A percentile compares a stretch with the other conserved stretches of the same genome.
Evolutionary conservation across 768 basidiomycete genomes (phyloP).

Genomic region (Pulveroboletus sp.): DNA sequence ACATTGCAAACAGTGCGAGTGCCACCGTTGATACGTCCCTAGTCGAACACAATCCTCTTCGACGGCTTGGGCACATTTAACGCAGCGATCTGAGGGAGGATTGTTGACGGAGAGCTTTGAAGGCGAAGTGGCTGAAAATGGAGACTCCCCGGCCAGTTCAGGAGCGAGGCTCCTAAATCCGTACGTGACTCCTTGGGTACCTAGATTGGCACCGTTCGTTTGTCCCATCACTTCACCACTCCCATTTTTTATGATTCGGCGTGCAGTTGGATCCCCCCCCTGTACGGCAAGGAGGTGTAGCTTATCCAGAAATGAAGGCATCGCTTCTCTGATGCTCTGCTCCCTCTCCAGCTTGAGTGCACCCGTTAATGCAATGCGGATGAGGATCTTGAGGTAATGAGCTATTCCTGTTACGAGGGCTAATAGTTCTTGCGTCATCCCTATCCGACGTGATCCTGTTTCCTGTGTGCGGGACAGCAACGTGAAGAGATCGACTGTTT

Average conservation of each 20-base stretch:
- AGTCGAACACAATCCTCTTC: constrained; percentile 96
- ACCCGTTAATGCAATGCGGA: constrained; percentile 94
- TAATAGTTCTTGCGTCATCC: constrained; percentile 95
- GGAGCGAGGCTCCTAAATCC: constrained; percentile 92
- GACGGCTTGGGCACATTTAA: constrained; percentile 84
- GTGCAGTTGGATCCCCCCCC: constrained; percentile 75
- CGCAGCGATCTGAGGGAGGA: constrained; percentile 88
- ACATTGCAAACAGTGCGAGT: constrained; percentile 91
- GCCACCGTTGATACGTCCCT: constrained; percentile 97
- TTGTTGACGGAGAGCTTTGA: constrained; percentile 58
- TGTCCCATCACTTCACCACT: constrained; percentile 56
- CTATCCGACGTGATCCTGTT: constrained; percentile 85
- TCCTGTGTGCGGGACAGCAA: constrained; percentile 94
- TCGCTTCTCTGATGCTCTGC: constrained; percentile 75
- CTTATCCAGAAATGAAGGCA: constrained; percentile 89
- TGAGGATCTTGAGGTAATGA: constrained; percentile 99
- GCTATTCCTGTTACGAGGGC: constrained; percentile 98
- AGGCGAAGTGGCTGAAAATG: constrained; percentile 47
- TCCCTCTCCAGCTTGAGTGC: constrained; percentile 95
- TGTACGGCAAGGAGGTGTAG: constrained; percentile 88
- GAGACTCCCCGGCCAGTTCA: constrained; percentile 86
- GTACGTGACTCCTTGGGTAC: constrained; percentile 86
- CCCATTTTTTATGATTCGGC: constrained; percentile 71
- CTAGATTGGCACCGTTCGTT: constrained; percentile 51
- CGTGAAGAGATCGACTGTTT: constrained; percentile 98